Percentiles rank a stretch among this genome's conserved stretches.
These are phyloP conservation scores for Amanita phalloides DNA, from an alignment of 768 basidiomycete genomes.

Conservation along the genomic window DNA sequence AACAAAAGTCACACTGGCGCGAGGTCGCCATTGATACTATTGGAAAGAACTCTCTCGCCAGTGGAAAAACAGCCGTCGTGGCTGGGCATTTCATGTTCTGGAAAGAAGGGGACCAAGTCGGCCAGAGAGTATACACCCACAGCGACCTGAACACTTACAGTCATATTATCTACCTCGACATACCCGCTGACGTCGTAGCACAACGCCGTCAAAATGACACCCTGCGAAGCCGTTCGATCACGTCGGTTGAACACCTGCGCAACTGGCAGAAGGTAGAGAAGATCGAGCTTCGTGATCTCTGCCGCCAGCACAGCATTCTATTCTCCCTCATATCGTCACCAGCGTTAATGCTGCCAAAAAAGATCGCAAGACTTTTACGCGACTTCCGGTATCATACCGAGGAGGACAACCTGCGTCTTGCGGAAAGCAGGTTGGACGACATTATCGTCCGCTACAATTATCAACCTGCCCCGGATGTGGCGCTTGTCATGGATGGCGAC, in stretches of 20 bases:
- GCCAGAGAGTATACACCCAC: constrained; percentile 11
- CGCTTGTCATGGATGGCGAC: constrained; percentile 15
- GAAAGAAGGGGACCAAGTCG: constrained; percentile 9
- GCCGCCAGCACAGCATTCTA: constrained; percentile 11
- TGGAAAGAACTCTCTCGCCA: constrained; percentile 8
- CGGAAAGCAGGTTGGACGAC: constrained; percentile 9
- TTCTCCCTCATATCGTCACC: constrained; percentile 9
- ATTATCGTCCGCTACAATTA: constrained; percentile 2
- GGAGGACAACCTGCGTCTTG: constrained; percentile 10
- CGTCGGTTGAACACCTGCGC: constrained; percentile 11
- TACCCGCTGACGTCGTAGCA: constrained; percentile 9
- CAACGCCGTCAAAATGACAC: constrained; percentile 10
- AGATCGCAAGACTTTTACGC: constrained; percentile 9
- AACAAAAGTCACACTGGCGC: constrained; percentile 9
- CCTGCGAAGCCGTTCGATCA: constrained; percentile 6
- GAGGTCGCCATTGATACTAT: constrained; percentile 11
- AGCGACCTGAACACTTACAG: constrained; percentile 10
- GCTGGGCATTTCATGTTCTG: constrained; percentile 15
- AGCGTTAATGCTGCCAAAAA: constrained; percentile 2
- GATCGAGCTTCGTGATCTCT: constrained; percentile 11
- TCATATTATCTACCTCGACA: constrained; percentile 13
- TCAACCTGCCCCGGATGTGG: constrained; percentile 2
- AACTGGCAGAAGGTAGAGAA: constrained; percentile 13
- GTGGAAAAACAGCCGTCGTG: constrained; percentile 11
- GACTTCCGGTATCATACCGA: constrained; percentile 10